Evolutionary conservation across 2,329 filamentous ascomycete genomes (phyloP), one percentile per base, ranked within the genome.

Genomic region (Aspergillus calidoustus): DNA sequence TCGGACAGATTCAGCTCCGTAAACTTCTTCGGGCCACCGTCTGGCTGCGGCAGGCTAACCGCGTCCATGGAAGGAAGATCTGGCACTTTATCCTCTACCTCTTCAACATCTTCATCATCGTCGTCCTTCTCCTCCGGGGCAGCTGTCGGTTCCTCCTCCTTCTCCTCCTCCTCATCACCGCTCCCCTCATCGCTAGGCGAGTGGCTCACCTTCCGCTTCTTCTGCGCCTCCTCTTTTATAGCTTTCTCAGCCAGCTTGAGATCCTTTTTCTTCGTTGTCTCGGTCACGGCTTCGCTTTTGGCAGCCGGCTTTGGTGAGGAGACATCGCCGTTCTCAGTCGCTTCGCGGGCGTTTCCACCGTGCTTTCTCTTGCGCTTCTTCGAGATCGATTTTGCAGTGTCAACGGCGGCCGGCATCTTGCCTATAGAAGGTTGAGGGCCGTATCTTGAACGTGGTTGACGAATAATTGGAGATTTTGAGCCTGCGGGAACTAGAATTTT

Each of bases 1-100:
- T 93, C 90, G 1, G 92, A 95, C 11, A 99, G 85, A 58, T 91
- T 91, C 65, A 99, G 83, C 67, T 98, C 90, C 38, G 87, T 80
- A 74, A 97, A 97, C 55, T 88, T 87, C 71, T 89, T 82, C 23
- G 89, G 88, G 60, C 89, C 86, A 54, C 79, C 81, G 56, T 86
- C 86, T 31, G 86, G 83, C 31, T 64, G 64, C 2, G 88, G 88
- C 54, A 88, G 76, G 13, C 83, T 80, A 54, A 89, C 83, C 15
- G 81, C 68, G 46, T 76, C 73, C 63, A 76, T 69, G 9, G 84
- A 83, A n/a, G 85, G 84, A 9, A 88, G 77, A 59, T 86, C 85
- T 28, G 79, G 74, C 8, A 75, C 68, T 53, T 74, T 52, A 9
- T 56, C 44, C 23, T 73, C 73, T 23, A 71, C 66, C 41, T 71